A percentile compares a stretch with the other conserved stretches of the same genome.
Evolutionary conservation across 2,329 filamentous ascomycete genomes (phyloP).

Genomic region (Apiospora koreana): DNA sequence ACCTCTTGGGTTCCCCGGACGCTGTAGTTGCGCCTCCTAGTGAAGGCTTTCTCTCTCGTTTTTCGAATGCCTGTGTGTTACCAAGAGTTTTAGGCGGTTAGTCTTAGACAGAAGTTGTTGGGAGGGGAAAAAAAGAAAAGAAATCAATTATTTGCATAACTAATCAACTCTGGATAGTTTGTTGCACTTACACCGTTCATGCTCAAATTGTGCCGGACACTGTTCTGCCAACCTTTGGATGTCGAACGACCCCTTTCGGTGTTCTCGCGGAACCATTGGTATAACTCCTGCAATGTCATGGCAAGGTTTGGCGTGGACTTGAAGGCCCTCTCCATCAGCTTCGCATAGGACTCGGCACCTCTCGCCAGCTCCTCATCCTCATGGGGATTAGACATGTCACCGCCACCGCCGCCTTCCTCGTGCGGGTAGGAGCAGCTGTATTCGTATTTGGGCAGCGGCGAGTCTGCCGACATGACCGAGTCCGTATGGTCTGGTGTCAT

Average conservation of each 20-base stretch:
- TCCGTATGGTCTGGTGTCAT: constrained; percentile 14
- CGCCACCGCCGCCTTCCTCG: constrained; percentile 8
- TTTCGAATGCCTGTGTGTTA: constrained; percentile 38
- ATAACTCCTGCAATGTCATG: constrained; percentile 84
- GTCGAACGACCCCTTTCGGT: constrained; percentile 71
- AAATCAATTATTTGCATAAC: neutral
- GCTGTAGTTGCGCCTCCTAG: constrained; percentile 32
- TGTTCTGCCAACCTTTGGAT: constrained; percentile 87
- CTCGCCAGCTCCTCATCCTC: constrained; percentile 25
- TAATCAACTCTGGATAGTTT: no score
- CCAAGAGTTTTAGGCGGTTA: neutral
- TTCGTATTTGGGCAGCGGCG: constrained; percentile 10
- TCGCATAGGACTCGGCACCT: constrained; percentile 70
- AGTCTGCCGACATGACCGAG: constrained; percentile 12
- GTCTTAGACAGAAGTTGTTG: neutral
- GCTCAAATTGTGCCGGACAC: constrained; percentile 90
- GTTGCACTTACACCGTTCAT: constrained; percentile 78
- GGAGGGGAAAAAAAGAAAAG: neutral
- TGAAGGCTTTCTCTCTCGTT: constrained; percentile 45
- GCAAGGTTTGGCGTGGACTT: constrained; percentile 64
- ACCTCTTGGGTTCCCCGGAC: constrained; percentile 61
- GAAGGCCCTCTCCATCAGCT: constrained; percentile 77
- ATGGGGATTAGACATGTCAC: constrained; percentile 13
- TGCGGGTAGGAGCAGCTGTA: constrained; percentile 7
- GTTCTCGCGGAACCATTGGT: constrained; percentile 83